phyloP scores from a whole-genome alignment of 2,329 filamentous ascomycete species.

The Pseudogymnoascus sp. region DNA sequence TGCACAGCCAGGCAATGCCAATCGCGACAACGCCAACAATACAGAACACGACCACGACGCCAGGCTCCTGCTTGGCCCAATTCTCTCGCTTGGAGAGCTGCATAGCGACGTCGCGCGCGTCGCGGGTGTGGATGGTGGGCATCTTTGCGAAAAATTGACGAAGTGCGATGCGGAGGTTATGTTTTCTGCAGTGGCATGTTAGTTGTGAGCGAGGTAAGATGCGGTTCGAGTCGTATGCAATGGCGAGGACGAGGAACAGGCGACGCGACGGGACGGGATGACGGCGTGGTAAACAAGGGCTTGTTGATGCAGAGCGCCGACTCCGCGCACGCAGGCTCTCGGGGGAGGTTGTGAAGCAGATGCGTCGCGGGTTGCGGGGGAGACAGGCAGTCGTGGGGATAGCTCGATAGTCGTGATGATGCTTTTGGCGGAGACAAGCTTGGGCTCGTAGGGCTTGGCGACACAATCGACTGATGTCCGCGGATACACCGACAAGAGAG shows the following conservation, averaged over 20 bases:
- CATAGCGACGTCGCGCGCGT: conserved; percentile 21
- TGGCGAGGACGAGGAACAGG: not conserved
- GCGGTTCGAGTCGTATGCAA: not conserved
- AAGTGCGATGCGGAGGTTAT: not conserved
- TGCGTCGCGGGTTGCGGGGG: not conserved
- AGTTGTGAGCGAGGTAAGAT: not conserved
- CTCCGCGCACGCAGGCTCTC: not conserved
- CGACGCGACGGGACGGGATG: conserved; percentile 2
- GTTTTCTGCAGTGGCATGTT: not conserved
- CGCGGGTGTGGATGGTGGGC: conserved; percentile 16
- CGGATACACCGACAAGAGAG: not conserved
- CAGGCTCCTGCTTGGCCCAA: conserved; percentile 48
- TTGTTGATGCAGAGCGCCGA: not conserved
- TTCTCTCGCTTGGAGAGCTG: conserved; percentile 45
- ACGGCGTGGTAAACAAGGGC: not conserved
- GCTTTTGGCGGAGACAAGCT: conserved; percentile 2
- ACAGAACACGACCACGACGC: conserved; percentile 54
- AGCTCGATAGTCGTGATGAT: conserved; percentile 4
- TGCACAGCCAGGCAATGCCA: conserved; percentile 41
- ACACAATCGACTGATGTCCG: not conserved
- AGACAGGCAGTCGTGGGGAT: not conserved
- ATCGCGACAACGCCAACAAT: conserved; percentile 48
- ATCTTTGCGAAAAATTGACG: conserved; percentile 13
- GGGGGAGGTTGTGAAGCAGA: not conserved
- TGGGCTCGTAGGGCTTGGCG: not conserved